Conservation (phyloP, 2,329 filamentous ascomycete species). For the Exophiala sp. region DNA sequence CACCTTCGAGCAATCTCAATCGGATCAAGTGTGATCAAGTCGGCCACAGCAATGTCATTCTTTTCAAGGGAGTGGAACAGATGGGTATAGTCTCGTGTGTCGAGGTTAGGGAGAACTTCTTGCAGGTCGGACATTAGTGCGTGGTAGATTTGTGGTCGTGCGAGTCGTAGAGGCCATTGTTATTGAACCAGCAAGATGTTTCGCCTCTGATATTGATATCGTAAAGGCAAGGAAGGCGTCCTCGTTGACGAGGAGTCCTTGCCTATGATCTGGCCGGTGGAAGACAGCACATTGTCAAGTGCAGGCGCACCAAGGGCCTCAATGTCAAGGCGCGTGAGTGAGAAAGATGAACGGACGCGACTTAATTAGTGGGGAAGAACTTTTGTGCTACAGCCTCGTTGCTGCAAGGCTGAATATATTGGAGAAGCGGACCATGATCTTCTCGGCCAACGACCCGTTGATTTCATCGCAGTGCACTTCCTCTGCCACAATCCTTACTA, state of each 20-base stretch:
- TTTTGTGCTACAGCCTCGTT: too few relatives aligned
- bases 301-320: not conserved
- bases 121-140: constrained; percentile 76
- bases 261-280: too few relatives aligned
- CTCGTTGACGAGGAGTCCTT: too few relatives aligned
- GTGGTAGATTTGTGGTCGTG: not conserved
- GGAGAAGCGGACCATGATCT: too few relatives aligned
- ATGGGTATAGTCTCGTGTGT: constrained; percentile 65
- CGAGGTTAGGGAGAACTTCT: constrained; percentile 76
- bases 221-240: not conserved
- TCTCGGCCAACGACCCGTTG: too few relatives aligned
- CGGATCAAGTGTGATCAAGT: constrained; percentile 80
- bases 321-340: too few relatives aligned
- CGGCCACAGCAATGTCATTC: constrained; percentile 71
- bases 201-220: too few relatives aligned
- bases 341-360: too few relatives aligned
- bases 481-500: too few relatives aligned
- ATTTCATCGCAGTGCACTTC: too few relatives aligned
- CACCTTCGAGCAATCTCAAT: constrained; percentile 82
- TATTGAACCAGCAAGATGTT: not conserved
- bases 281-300: not conserved
- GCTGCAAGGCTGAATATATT: too few relatives aligned
- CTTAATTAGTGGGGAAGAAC: too few relatives aligned
- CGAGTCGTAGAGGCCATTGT: constrained; percentile 5
- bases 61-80: constrained; percentile 78